Evolutionary conservation across 1,284 basidiomycete genomes (phyloP).

Genomic region (Abortiporus biennis): DNA sequence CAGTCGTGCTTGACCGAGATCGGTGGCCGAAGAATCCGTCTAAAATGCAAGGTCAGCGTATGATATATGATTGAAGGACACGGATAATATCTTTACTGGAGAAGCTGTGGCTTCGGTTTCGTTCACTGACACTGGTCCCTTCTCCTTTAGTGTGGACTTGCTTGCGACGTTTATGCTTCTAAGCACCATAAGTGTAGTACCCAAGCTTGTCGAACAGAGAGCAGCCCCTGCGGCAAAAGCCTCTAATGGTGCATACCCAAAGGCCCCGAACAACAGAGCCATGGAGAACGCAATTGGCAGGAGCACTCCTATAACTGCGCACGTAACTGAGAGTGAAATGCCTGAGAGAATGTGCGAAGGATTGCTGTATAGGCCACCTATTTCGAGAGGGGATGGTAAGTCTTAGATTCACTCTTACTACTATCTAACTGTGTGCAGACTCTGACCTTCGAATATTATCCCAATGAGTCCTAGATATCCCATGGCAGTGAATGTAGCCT

Average conservation of each 20-base stretch:
- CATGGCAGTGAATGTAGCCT: constrained; percentile 34
- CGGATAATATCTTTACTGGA: neutral
- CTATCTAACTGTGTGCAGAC: neutral
- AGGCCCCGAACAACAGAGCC: constrained; percentile 22
- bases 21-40: too few relatives aligned
- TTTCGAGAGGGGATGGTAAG: neutral
- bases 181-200: constrained; percentile 47
- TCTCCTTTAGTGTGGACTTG: neutral
- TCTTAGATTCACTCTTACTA: neutral
- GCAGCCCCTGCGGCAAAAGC: constrained; percentile 47
- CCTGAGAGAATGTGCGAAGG: constrained; percentile 31
- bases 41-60: too few relatives aligned
- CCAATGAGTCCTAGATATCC: constrained; percentile 49
- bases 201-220: constrained; percentile 45
- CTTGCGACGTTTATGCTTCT: constrained; percentile 14
- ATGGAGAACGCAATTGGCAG: constrained; percentile 41
- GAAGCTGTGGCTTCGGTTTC: constrained; percentile 6
- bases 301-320: constrained; percentile 39
- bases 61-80: too few relatives aligned
- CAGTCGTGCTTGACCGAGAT: constrained; percentile 36
- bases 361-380: constrained; percentile 40
- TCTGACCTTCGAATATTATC: constrained; percentile 45
- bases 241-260: constrained; percentile 30
- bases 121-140: neutral
- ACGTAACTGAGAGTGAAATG: constrained; percentile 33